Evolutionary conservation across 352 stramenopile genomes (phyloP), one percentile per base, ranked within the genome.

Genomic region (Globisporangium uncinulatum): DNA sequence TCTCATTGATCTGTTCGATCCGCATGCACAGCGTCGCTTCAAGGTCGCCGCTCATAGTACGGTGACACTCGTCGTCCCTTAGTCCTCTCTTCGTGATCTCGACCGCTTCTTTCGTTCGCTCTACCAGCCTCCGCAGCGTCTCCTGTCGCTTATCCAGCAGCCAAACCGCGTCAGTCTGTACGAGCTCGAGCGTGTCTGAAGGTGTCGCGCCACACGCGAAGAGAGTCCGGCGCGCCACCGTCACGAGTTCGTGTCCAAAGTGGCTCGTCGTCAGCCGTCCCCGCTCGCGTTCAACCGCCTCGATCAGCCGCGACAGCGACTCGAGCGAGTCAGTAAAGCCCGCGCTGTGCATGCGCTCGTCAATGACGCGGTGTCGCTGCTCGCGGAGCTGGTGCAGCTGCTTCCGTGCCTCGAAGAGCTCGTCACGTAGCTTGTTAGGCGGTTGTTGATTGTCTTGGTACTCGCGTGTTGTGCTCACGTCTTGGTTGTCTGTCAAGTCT

Each of bases 221-320:
- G 36, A 45, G 34, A 39, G 34, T 20, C 1, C 9, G 49, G 36
- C 14, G 72, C 51, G 4, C 63, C 49, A 7, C 34, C 1, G 55
- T 67, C 17, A 80, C 69, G 0, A 83, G 34, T 24, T 80, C 70
- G 37, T 76, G 68, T 0, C 50, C 58, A 44, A 74, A 75, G 43
- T 61, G 69, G n/a, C 24, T 29, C 24, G 24, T 29, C 24, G 24
- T 29, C 24, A 29, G 24, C 24, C 24, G 24, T 29, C 24, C 24
- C 24, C 24, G 24, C 24, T 29, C 24, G 24, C 24, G 24, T 4
- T 29, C 24, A 29, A 29, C 24, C 24, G 24, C 24, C 24, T 29
- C 24, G 24, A 29, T 29, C 24, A 4, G 24, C 24, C 24, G 56
- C 64, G 39, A 45, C 13, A 45, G 39, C 39, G 39, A 45, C 39